A percentile compares a stretch with the other conserved stretches of the same genome.
Evolutionary conservation across 495 filamentous ascomycete genomes (phyloP).

Genomic region (Neurospora africana): DNA sequence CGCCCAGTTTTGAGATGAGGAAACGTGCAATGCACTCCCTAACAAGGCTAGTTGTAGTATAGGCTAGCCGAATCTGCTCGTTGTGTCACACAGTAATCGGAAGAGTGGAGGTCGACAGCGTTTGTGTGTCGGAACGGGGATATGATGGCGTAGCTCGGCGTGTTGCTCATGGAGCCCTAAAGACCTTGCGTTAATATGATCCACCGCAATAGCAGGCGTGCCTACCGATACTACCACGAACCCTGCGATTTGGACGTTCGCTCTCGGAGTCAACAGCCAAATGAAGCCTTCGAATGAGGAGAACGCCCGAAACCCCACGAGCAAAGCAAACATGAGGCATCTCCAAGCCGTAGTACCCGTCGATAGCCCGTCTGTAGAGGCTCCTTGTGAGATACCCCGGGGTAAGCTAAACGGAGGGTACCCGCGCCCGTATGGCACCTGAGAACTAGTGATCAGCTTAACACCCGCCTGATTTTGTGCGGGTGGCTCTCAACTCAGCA

Average conservation of each 20-base stretch:
- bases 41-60: neutral
- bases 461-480: neutral
- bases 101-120: neutral
- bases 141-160: neutral
- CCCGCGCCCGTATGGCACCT: neutral
- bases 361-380: neutral
- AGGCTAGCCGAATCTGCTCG: neutral
- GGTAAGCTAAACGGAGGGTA: neutral
- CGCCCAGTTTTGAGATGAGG: neutral
- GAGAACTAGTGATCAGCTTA: neutral
- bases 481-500: neutral
- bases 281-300: neutral
- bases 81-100: neutral
- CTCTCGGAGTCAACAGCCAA: neutral
- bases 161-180: neutral
- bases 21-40: neutral
- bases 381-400: neutral
- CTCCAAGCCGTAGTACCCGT: neutral
- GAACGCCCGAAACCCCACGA: neutral
- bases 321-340: neutral
- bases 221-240: neutral
- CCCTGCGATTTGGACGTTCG: neutral
- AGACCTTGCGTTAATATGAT: neutral
- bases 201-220: neutral
- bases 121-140: neutral